phyloP scores from a whole-genome alignment of 2,329 filamentous ascomycete genomes.

The Ophiostoma perfectum region DNA sequence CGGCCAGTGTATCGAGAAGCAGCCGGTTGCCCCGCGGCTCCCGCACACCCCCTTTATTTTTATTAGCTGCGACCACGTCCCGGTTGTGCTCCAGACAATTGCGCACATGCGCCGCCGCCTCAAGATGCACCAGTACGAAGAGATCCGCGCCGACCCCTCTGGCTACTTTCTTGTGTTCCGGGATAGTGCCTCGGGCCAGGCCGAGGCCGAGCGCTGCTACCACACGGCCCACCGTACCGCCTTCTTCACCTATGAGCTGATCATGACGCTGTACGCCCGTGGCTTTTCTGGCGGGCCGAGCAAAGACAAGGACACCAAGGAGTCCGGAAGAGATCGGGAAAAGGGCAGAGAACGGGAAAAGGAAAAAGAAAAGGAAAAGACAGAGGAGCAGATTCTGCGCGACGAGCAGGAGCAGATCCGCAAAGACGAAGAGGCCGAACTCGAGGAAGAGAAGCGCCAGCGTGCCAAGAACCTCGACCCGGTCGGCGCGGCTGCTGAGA shows the following conservation, averaged over 20 bases:
- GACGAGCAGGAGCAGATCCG: constrained; percentile 61
- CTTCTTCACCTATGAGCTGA: constrained; percentile 88
- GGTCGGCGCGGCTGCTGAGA: constrained; percentile 74
- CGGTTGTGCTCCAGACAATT: constrained; percentile 77
- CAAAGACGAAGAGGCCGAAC: constrained; percentile 71
- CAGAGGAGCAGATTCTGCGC: constrained; percentile 43
- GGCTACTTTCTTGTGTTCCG: constrained; percentile 93
- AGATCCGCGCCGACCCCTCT: constrained; percentile 74
- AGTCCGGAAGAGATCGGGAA: neutral
- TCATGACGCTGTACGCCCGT: constrained; percentile 68
- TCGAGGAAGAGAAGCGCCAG: constrained; percentile 85
- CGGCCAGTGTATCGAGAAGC: constrained; percentile 52
- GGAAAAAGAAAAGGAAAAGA: constrained; percentile 24
- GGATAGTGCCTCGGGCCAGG: constrained; percentile 67
- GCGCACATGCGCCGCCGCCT: constrained; percentile 86
- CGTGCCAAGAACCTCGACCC: constrained; percentile 85
- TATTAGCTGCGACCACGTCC: constrained; percentile 79
- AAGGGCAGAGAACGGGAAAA: constrained; percentile 10
- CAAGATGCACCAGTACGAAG: constrained; percentile 73
- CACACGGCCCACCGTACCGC: constrained; percentile 71
- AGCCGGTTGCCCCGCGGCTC: constrained; percentile 62
- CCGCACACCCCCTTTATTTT: constrained; percentile 84
- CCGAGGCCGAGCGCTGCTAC: constrained; percentile 77
- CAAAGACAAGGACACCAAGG: neutral
- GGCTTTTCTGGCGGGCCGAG: constrained; percentile 23